Evolutionary conservation across 2,329 filamentous ascomycete species (phyloP).

Genomic region (Cercospora sp.): DNA sequence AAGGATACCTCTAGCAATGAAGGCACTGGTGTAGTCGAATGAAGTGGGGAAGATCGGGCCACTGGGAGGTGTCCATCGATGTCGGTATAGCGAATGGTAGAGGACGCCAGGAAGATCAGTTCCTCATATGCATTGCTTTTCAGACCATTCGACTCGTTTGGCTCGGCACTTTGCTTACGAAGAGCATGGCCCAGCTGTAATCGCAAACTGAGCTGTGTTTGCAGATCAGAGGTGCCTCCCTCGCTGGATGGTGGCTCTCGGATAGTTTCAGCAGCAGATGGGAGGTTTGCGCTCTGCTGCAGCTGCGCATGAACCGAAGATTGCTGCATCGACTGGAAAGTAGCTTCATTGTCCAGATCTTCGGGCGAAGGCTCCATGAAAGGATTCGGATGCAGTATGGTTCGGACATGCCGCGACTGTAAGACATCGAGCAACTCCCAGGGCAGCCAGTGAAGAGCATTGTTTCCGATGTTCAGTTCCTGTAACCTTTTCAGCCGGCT

Average conservation of each 20-base stretch:
- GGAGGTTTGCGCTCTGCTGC: slow-evolving; percentile 22
- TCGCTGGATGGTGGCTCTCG: slow-evolving; percentile 14
- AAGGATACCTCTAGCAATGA: slow-evolving; percentile 42
- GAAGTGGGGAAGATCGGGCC: slow-evolving; percentile 7
- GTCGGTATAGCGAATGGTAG: slow-evolving; percentile 31
- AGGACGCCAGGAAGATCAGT: slow-evolving; percentile 37
- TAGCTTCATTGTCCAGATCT: slow-evolving; percentile 18
- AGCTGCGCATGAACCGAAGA: slow-evolving; percentile 10
- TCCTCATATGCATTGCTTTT: slow-evolving; percentile 27
- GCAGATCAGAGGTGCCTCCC: slow-evolving; percentile 18
- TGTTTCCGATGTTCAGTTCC: slow-evolving; percentile 67
- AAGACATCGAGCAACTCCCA: slow-evolving; percentile 63
- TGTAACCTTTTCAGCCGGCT: slow-evolving; percentile 59
- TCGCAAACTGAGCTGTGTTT: slow-evolving; percentile 26
- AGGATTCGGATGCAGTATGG: slow-evolving; percentile 65
- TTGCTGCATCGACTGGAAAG: not conserved
- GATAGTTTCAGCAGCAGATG: slow-evolving; percentile 19
- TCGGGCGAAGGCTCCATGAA: slow-evolving; percentile 44
- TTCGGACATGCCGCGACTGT: slow-evolving; percentile 47
- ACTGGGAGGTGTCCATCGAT: slow-evolving; percentile 35
- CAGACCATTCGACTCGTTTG: not conserved
- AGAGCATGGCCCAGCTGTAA: slow-evolving; percentile 30
- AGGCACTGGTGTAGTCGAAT: slow-evolving; percentile 25
- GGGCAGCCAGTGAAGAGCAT: slow-evolving; percentile 61
- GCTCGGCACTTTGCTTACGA: slow-evolving; percentile 23